Evolutionary conservation across 148 eudicot genomes (phyloP).

Genomic region (Diospyros lotus): DNA sequence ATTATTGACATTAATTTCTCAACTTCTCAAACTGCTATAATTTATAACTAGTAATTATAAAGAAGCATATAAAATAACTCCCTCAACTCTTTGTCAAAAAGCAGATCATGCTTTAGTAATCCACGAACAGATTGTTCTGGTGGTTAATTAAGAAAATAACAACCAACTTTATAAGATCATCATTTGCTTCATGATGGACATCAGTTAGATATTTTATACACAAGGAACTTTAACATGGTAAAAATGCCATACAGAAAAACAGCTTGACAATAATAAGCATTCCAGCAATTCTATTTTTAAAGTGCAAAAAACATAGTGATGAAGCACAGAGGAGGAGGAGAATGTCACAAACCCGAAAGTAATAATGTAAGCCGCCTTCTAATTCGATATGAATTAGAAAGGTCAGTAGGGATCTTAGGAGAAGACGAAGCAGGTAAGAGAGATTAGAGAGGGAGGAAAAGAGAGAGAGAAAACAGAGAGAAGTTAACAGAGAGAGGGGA

Average conservation of each 20-base stretch:
- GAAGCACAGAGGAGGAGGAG: no score
- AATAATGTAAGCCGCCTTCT: no score
- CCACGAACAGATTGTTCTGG: not conserved
- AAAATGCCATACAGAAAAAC: not conserved
- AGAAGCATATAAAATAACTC: not conserved
- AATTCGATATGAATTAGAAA: no score
- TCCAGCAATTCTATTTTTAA: no score
- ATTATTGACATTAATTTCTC: no score
- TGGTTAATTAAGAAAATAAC: not conserved
- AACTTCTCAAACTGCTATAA: not conserved
- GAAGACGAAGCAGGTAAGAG: no score
- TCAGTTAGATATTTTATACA: not conserved
- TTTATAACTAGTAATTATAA: not conserved
- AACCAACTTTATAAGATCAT: not conserved
- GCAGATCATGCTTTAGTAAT: not conserved
- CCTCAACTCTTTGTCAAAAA: not conserved
- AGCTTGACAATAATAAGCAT: not conserved
- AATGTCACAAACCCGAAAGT: no score
- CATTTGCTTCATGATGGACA: not conserved
- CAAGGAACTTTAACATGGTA: not conserved
- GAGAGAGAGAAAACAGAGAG: no score
- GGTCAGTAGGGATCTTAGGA: no score
- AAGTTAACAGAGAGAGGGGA: no score
- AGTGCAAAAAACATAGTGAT: not conserved
- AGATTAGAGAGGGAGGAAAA: no score